These are phyloP conservation scores for Cladophialophora chaetospira DNA, from an alignment of 2,329 filamentous ascomycete species.

Conservation along the genomic window DNA sequence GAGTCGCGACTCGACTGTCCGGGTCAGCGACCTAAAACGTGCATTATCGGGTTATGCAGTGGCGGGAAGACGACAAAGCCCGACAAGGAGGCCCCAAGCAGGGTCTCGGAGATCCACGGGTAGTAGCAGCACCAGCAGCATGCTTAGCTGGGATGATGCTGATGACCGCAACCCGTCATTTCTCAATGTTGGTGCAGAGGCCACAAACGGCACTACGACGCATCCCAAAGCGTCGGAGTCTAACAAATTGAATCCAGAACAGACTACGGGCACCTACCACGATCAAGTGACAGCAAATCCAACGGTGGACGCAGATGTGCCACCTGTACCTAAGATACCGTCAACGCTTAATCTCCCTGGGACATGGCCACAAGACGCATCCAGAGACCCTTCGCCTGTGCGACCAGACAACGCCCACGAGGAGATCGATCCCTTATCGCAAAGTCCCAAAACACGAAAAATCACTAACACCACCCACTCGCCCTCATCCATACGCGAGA, in stretches of 20 bases:
- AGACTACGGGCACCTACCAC: slow-evolving; percentile 14
- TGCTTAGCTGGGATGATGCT: slow-evolving; percentile 42
- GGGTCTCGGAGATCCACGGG: slow-evolving; percentile 34
- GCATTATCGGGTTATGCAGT: slow-evolving; percentile 48
- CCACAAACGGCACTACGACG: background rate
- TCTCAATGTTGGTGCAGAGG: slow-evolving; percentile 24
- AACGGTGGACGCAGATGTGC: slow-evolving; percentile 39
- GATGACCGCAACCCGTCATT: slow-evolving; percentile 29
- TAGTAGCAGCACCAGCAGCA: slow-evolving; percentile 47
- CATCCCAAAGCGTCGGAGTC: slow-evolving; percentile 15
- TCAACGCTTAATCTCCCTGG: slow-evolving; percentile 44
- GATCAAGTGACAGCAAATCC: slow-evolving; percentile 21
- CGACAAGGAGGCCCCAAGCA: slow-evolving; percentile 39
- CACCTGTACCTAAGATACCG: slow-evolving; percentile 51
- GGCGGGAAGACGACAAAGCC: slow-evolving; percentile 43
- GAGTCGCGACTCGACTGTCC: slow-evolving; percentile 48
- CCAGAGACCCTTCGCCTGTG: slow-evolving; percentile 41
- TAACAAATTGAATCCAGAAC: background rate
- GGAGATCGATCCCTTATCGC: background rate
- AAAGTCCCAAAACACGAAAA: slow-evolving; percentile 15
- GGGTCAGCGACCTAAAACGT: slow-evolving; percentile 51
- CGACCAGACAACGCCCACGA: slow-evolving; percentile 8
- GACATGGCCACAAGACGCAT: slow-evolving; percentile 44
- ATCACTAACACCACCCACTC: slow-evolving; percentile 11
- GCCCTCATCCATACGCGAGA: slow-evolving; percentile 11